Evolutionary conservation across 208 protist species (phyloP), one percentile per base, ranked within the genome.

Genomic region (Acanthamoeba triangularis): DNA sequence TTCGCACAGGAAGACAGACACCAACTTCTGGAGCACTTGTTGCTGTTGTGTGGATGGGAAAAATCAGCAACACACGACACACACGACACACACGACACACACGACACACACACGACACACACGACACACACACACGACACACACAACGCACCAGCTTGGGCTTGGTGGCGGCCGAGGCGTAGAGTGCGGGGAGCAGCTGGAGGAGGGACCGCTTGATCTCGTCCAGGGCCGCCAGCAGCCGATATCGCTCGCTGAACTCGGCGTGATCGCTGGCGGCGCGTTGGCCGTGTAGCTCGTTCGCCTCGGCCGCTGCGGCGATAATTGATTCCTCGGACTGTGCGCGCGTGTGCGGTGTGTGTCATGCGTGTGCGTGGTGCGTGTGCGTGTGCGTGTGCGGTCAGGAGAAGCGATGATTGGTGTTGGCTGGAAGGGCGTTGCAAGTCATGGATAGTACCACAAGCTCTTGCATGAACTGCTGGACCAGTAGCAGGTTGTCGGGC

Each of bases 391-490:
- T 69, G 20, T 25, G n/a, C 8, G 20, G 10, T 8, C 23, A 82
- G 30, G 13, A 61, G 20, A 37, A 47, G 0, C 72, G 6, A 54
- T 37, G 2, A 49, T 1, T n/a, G 1, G 8, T 3, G 10, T 47
- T 35, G 8, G 37, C n/a, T 18, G 20, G 23, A 41, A 41, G 37
- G 37, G 37, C 3, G 37, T 41, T 41, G 37, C 37, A 41, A 41
- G 37, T 3, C 11, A 63, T 25, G 67, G 13, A 41, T 3, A 4
- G 37, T 41, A 82, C 72, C 72, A 82, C 72, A 47, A 82, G 72
- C 16, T 82, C 72, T 25, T 30, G 72, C 72, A 82, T 82, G 33
- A 82, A 82, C 37, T 82, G 72, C 37, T 82, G 72, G 72, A 82
- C 37, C 16, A 49, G 30, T 8, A 25, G 18, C 18, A 82, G 35